phyloP scores from a whole-genome alignment of 352 stramenopile species.

The Globisporangium spinosum region DNA sequence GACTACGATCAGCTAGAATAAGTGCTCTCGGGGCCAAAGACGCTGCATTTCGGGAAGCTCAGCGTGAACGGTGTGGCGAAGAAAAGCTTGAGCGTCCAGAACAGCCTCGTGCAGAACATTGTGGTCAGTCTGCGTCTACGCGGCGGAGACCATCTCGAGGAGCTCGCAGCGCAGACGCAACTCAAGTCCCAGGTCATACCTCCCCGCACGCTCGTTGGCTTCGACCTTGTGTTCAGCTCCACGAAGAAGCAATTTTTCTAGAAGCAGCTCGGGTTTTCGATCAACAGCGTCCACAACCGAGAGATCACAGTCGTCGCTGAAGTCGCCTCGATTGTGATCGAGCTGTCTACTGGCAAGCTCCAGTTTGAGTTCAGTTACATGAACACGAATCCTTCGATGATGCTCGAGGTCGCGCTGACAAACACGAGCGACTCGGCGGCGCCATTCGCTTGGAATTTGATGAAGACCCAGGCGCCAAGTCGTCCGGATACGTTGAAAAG shows the following conservation, averaged over 20 bases:
- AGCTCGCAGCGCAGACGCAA: slow-evolving; percentile 50
- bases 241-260: slow-evolving; percentile 82
- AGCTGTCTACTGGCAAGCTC: slow-evolving; percentile 51
- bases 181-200: slow-evolving; percentile 86
- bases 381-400: slow-evolving; percentile 45
- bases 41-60: slow-evolving; percentile 90
- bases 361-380: slow-evolving; percentile 74
- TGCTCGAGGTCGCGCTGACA: slow-evolving; percentile 64
- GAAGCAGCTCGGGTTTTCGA: slow-evolving; percentile 71
- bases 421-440: slow-evolving; percentile 91
- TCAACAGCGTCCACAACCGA: slow-evolving; percentile 85
- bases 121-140: slow-evolving; percentile 59
- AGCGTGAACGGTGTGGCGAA: slow-evolving; percentile 79
- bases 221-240: slow-evolving; percentile 88
- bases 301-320: slow-evolving; percentile 84
- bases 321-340: slow-evolving; percentile 87
- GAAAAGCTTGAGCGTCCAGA: slow-evolving; percentile 87
- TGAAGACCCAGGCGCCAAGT: slow-evolving; percentile 15
- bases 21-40: slow-evolving; percentile 66
- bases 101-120: slow-evolving; percentile 82
- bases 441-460: slow-evolving; percentile 74
- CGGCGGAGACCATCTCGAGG: slow-evolving; percentile 39
- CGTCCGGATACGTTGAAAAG: slow-evolving; percentile 64
- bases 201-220: slow-evolving; percentile 70
- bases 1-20: slow-evolving; percentile 76